Evolutionary conservation across 495 filamentous ascomycete species (phyloP).

Genomic region (Penicillium salamii): DNA sequence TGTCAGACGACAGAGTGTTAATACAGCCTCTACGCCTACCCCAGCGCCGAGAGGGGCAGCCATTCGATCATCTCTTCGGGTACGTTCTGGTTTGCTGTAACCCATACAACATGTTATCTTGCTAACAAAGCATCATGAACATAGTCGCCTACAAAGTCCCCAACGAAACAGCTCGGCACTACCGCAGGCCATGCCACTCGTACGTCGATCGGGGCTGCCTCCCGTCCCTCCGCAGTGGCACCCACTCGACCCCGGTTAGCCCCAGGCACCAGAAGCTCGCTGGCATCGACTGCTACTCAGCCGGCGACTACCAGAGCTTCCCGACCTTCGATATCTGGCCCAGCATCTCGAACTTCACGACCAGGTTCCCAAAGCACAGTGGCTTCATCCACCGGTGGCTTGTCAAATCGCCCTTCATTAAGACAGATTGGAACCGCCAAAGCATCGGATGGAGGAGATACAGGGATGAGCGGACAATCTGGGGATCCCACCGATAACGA

Average conservation of each 20-base stretch:
- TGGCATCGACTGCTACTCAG: constrained; percentile 58
- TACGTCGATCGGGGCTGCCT: constrained; percentile 50
- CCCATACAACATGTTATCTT: not conserved
- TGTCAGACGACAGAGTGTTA: constrained; percentile 63
- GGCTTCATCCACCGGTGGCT: constrained; percentile 18
- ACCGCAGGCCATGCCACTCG: constrained; percentile 52
- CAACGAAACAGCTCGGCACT: constrained; percentile 69
- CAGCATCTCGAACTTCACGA: constrained; percentile 32
- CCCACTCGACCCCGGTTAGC: constrained; percentile 52
- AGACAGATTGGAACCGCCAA: constrained; percentile 30
- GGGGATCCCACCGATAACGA: constrained; percentile 33
- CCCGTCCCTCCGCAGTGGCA: constrained; percentile 38
- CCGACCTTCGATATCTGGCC: constrained; percentile 40
- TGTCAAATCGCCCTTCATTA: constrained; percentile 40
- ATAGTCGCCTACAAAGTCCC: constrained; percentile 75
- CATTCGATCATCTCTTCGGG: constrained; percentile 56
- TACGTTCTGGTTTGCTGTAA: constrained; percentile 32
- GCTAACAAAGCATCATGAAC: constrained; percentile 6
- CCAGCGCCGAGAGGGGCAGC: constrained; percentile 48
- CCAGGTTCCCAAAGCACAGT: constrained; percentile 29
- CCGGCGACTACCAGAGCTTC: constrained; percentile 29
- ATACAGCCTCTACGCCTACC: constrained; percentile 60
- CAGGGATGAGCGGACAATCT: constrained; percentile 23
- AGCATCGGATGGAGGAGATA: constrained; percentile 28
- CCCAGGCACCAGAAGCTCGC: constrained; percentile 56